Evolutionary conservation across 371 early-diverging fungal species (phyloP), one percentile per base, ranked within the genome.

Genomic region (Zychaea mexicana): DNA sequence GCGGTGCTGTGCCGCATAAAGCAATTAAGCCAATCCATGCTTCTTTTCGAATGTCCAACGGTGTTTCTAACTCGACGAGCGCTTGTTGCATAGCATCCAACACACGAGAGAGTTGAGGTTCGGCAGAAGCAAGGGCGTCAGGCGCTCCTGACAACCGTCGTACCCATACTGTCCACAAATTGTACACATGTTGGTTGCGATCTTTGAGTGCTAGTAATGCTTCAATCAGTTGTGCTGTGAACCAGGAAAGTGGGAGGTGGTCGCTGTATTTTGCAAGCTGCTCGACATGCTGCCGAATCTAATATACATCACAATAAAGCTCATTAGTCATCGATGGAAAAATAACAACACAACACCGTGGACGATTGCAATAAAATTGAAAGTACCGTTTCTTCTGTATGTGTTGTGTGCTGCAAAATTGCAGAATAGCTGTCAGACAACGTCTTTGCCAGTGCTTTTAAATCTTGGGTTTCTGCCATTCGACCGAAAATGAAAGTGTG

Each of bases 161-260:
- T 10, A 71, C 52, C 82, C 82, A 81, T 1, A 69, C 72, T 2
- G 74, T 66, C 57, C 71, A 70, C 13, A 81, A 46, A 1, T 19
- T 47, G n/a, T 67, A 59, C 31, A 74, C 71, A 8, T 17, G 52
- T 26, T 24, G 32, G 22, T 17, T 28, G 24, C 54, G 33, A 3
- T 59, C 64, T 3, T 66, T 61, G 7, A 80, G 36, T 15, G 30
- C 21, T 9, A 73, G 22, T 1, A 75, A 46, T 2, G 67, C 49
- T 28, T 70, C 66, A 3, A 79, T 7, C 13, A 82, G 64, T 2
- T 67, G 56, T 0, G 65, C 39, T 0, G 80, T 78, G 28, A 79
- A 82, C 83, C 83, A 82, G 15, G 80, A 68, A 21, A 74, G 45
- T 3, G 83, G 83, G 4, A 82, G 60, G 49, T 82, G 76, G 12